phyloP scores from a whole-genome alignment of 2,329 filamentous ascomycete species.

The Pseudogymnoascus sp. region DNA sequence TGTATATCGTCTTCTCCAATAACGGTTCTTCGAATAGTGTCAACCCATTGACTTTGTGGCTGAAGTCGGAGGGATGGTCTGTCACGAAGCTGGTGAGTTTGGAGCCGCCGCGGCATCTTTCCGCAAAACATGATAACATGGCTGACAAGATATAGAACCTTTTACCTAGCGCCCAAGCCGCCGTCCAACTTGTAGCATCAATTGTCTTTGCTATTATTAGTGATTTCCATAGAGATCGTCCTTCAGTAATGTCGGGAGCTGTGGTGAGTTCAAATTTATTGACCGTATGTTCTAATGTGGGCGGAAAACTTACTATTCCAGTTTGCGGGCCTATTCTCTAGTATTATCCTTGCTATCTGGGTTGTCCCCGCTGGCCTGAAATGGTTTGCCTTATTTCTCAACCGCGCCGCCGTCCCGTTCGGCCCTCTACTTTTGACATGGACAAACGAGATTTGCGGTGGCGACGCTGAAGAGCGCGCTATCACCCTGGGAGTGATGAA shows the following conservation, averaged over 20 bases:
- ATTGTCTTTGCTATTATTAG: background rate
- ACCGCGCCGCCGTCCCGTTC: background rate
- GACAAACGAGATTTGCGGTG: conserved; percentile 48
- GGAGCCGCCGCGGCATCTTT: background rate
- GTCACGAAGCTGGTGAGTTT: background rate
- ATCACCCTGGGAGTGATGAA: conserved; percentile 64
- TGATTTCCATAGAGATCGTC: background rate
- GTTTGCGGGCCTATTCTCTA: background rate
- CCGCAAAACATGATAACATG: background rate
- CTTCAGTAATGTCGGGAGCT: background rate
- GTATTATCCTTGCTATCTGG: conserved; percentile 1
- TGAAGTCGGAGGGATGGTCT: background rate
- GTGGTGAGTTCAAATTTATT: background rate
- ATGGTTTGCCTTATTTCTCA: background rate
- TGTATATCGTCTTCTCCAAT: conserved; percentile 44
- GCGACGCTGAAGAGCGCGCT: conserved; percentile 58
- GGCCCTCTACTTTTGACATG: conserved; percentile 30
- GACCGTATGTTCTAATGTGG: background rate
- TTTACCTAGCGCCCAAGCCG: background rate
- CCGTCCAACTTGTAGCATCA: background rate
- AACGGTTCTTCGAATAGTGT: background rate
- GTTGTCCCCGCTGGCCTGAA: background rate
- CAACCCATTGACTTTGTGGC: background rate
- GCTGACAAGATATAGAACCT: background rate
- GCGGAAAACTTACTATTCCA: background rate